Conservation (phyloP, 371 early-diverging fungal genomes). For the Smittium mucronatum region DNA sequence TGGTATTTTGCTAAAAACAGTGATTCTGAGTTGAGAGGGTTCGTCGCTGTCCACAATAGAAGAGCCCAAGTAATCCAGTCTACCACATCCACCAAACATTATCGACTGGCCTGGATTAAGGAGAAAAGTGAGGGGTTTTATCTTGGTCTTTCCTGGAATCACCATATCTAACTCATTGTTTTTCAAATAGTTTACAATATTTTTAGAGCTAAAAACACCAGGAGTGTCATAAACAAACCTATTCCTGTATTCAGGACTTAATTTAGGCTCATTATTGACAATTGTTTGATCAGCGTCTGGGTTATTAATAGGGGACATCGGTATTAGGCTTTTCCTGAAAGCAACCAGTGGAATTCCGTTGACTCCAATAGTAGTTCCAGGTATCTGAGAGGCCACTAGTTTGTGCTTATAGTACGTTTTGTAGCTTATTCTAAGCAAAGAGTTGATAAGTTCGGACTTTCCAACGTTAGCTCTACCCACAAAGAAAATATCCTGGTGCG, state of each 20-base stretch:
- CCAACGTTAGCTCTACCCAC: slow-evolving; percentile 61
- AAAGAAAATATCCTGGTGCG: slow-evolving; percentile 50
- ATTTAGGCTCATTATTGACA: slow-evolving; percentile 1
- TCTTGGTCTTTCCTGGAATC: slow-evolving; percentile 26
- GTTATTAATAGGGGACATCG: slow-evolving; percentile 16
- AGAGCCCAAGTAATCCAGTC: slow-evolving; percentile 45
- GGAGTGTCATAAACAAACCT: slow-evolving; percentile 52
- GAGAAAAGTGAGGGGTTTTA: slow-evolving; percentile 42
- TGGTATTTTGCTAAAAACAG: slow-evolving; percentile 40
- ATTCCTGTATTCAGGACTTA: slow-evolving; percentile 22
- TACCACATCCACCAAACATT: slow-evolving; percentile 42
- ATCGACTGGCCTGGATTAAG: slow-evolving; percentile 41
- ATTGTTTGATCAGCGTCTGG: not conserved
- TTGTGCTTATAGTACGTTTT: slow-evolving; percentile 28
- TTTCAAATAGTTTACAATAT: slow-evolving; percentile 35
- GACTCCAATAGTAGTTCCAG: slow-evolving; percentile 59
- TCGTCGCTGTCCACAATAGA: slow-evolving; percentile 18
- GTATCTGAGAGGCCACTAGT: slow-evolving; percentile 44
- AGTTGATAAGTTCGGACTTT: slow-evolving; percentile 54
- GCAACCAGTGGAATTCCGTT: slow-evolving; percentile 43
- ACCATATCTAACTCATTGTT: slow-evolving; percentile 39
- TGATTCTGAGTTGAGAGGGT: slow-evolving; percentile 29
- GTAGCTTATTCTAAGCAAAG: slow-evolving; percentile 37
- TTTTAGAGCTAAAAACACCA: slow-evolving; percentile 46
- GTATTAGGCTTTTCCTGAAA: slow-evolving; percentile 36